Conservation (phyloP, 352 stramenopile species). For the Globisporangium uncinulatum region DNA sequence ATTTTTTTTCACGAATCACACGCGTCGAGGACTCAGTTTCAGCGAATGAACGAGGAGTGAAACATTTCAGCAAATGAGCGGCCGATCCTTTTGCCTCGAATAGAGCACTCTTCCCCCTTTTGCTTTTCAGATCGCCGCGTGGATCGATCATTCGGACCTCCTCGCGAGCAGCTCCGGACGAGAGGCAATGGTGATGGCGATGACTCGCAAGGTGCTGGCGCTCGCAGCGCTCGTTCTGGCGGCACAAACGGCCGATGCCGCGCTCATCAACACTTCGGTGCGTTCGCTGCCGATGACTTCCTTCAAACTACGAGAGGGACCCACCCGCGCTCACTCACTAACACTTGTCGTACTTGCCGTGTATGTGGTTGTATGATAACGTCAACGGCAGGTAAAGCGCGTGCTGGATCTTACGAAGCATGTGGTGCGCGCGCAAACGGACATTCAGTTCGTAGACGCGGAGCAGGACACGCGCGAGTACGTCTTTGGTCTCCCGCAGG, state of each 20-base stretch:
- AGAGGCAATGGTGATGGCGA: constrained; percentile 7
- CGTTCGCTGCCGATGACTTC: neutral
- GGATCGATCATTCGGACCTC: neutral
- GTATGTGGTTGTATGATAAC: too few relatives aligned
- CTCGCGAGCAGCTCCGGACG: neutral
- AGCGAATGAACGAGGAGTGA: too few relatives aligned
- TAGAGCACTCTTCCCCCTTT: neutral
- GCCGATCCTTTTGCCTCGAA: neutral
- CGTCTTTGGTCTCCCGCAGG: constrained; percentile 50
- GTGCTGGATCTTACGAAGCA: constrained; percentile 77
- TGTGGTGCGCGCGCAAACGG: constrained; percentile 67
- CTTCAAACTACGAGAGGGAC: too few relatives aligned
- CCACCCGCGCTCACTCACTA: neutral
- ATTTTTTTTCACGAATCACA: too few relatives aligned
- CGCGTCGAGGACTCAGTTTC: too few relatives aligned
- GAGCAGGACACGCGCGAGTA: constrained; percentile 53
- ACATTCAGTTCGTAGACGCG: constrained; percentile 72
- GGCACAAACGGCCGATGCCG: constrained; percentile 24
- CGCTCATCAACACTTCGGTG: constrained; percentile 74
- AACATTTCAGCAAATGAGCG: too few relatives aligned
- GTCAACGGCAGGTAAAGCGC: constrained; percentile 50
- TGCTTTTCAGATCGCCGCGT: neutral
- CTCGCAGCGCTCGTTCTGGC: constrained; percentile 24
- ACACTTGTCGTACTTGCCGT: too few relatives aligned
- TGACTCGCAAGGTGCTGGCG: constrained; percentile 19